Percentiles rank a stretch among this genome's conserved stretches.
Conservation (phyloP, 768 basidiomycete genomes). For the Amyloporia xantha region DNA sequence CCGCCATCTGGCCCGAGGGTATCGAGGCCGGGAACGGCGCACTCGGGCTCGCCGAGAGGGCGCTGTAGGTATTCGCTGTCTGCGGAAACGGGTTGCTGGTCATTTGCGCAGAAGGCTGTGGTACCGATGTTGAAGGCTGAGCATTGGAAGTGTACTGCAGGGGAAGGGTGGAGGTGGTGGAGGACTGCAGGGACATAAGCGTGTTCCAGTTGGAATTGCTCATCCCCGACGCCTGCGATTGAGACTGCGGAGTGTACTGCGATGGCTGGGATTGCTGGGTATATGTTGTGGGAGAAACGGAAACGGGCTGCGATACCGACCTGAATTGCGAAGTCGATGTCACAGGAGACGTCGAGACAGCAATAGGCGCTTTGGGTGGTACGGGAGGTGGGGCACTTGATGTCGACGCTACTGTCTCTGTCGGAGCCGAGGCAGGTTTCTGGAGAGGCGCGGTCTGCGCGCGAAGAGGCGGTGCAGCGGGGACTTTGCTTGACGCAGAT, state of each 20-base stretch:
- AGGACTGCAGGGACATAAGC: slow-evolving; percentile 18
- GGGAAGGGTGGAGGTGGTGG: slow-evolving; percentile 16
- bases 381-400: neutral
- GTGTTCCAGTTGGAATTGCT: slow-evolving; percentile 19
- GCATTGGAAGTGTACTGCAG: slow-evolving; percentile 17
- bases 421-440: slow-evolving; percentile 7
- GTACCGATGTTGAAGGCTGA: slow-evolving; percentile 3
- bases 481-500: slow-evolving; percentile 16
- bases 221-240: slow-evolving; percentile 1
- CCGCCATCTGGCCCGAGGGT: slow-evolving; percentile 5
- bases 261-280: slow-evolving; percentile 6
- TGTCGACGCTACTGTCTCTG: neutral
- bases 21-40: slow-evolving; percentile 19
- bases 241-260: slow-evolving; percentile 8
- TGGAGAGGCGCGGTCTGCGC: slow-evolving; percentile 18
- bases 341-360: slow-evolving; percentile 14
- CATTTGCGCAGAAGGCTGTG: slow-evolving; percentile 13
- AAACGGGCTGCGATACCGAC: slow-evolving; percentile 31
- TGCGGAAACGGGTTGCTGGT: slow-evolving; percentile 1
- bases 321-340: slow-evolving; percentile 17
- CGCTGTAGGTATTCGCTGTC: slow-evolving; percentile 13
- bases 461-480: slow-evolving; percentile 11
- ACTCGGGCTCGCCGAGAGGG: slow-evolving; percentile 16
- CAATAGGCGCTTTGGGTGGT: slow-evolving; percentile 7
- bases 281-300: neutral